Conservation (phyloP, 139 green algal species). For the Volvox africanus region DNA sequence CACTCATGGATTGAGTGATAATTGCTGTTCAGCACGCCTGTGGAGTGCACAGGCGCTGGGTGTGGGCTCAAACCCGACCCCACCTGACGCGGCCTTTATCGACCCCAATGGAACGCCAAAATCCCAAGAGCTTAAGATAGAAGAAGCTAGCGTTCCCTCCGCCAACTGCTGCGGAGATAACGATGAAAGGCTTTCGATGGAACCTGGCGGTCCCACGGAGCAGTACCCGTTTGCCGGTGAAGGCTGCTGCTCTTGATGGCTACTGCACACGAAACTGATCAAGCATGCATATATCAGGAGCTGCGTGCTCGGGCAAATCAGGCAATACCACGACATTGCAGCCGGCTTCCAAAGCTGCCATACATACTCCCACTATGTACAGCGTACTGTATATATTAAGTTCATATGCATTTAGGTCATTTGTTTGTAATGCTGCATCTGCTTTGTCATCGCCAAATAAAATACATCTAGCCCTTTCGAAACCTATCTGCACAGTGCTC, state of each 20-base stretch:
- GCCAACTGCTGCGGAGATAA: neutral
- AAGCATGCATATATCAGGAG: neutral
- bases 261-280: neutral
- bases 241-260: neutral
- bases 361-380: too few relatives aligned
- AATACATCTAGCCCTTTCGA: too few relatives aligned
- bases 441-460: too few relatives aligned
- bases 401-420: too few relatives aligned
- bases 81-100: neutral
- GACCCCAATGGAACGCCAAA: neutral
- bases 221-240: neutral
- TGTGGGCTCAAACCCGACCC: neutral
- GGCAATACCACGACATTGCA: too few relatives aligned
- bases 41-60: neutral
- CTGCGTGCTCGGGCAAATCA: neutral
- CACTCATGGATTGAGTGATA: neutral
- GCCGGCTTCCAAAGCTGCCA: too few relatives aligned
- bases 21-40: too few relatives aligned
- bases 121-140: neutral
- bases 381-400: too few relatives aligned
- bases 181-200: neutral
- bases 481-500: too few relatives aligned
- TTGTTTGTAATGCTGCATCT: too few relatives aligned
- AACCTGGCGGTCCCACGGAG: slow-evolving; percentile 5
- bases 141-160: neutral